Conservation (phyloP, 2,329 filamentous ascomycete species). For the Biscogniauxia marginata region DNA sequence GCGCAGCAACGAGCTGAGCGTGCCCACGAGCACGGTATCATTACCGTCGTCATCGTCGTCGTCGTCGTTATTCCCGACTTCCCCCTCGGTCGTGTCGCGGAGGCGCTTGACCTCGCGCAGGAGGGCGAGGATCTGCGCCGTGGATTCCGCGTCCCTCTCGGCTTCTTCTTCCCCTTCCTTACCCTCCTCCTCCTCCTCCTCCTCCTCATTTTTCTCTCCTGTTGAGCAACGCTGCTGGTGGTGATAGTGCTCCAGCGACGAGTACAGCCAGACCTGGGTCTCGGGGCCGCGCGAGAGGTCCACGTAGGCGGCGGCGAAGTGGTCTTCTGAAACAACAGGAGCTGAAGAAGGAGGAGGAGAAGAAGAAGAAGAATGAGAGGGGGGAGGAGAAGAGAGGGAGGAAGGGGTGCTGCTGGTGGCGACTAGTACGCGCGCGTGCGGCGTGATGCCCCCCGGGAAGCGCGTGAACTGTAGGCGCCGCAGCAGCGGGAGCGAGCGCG, state of each 20-base stretch:
- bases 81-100: conserved; percentile 17
- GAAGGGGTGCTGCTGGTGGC: not conserved
- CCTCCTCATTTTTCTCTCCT: conserved; percentile 13
- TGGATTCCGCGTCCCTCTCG: not conserved
- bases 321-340: too few species aligned
- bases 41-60: conserved; percentile 23
- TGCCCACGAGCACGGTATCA: too few species aligned
- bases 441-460: conserved; percentile 40
- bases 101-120: conserved; percentile 20
- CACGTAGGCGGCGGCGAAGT: conserved; percentile 58
- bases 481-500: conserved; percentile 58
- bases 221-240: too few species aligned
- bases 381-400: not conserved
- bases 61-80: conserved; percentile 29
- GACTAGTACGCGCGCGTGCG: conserved; percentile 41
- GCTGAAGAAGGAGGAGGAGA: too few species aligned
- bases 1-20: conserved; percentile 39
- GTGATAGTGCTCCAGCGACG: conserved; percentile 45
- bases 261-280: conserved; percentile 65
- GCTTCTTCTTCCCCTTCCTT: not conserved
- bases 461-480: conserved; percentile 61
- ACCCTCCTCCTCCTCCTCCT: not conserved
- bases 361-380: too few species aligned
- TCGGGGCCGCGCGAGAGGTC: conserved; percentile 61
- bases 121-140: conserved; percentile 10